Evolutionary conservation across 257 asterid genomes (phyloP), one percentile per base, ranked within the genome.

Genomic region (Rubia yunnanensis): DNA sequence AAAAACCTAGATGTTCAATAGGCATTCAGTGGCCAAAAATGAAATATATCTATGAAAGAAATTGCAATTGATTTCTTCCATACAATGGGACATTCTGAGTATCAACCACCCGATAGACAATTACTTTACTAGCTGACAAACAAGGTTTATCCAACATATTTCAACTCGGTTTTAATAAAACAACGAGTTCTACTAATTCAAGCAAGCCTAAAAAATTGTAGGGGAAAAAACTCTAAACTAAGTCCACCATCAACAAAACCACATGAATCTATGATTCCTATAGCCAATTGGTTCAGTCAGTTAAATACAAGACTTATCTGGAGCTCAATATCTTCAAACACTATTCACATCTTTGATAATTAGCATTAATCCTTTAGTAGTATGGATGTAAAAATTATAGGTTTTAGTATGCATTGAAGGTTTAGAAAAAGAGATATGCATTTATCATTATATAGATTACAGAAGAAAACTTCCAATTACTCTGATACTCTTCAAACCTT

Each of bases 1-100:
- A n/a, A 20, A 87, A 79, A 86, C 79, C 73, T 60, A 77, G 3
- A 26, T 23, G 7, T 56, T 23, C 86, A 75, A 22, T 39, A 27
- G 27, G 50, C 70, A 32, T 57, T n/a, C 24, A 36, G 63, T 28
- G 22, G 36, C 55, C 56, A 20, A 22, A 13, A 20, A 36, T n/a
- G 26, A 0, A 5, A 10, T 0, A 8, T 8, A 46, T 62, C 23
- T 1, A n/a, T 9, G 2, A 49, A 0, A 26, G 34, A 11, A 27
- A 64, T 26, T 5, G 36, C 27, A 48, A 41, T 17, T 10, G 24
- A 28, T n/a, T n/a, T n/a, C n/a, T n/a, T n/a, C n/a, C n/a, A n/a
- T n/a, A n/a, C n/a, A n/a, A n/a, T n/a, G n/a, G n/a, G n/a, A n/a
- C n/a, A n/a, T n/a, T n/a, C n/a, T n/a, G n/a, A n/a, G n/a, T n/a